These are phyloP conservation scores for Eimeria acervulina DNA, from an alignment of 169 alveolate species.

Conservation along the genomic window DNA sequence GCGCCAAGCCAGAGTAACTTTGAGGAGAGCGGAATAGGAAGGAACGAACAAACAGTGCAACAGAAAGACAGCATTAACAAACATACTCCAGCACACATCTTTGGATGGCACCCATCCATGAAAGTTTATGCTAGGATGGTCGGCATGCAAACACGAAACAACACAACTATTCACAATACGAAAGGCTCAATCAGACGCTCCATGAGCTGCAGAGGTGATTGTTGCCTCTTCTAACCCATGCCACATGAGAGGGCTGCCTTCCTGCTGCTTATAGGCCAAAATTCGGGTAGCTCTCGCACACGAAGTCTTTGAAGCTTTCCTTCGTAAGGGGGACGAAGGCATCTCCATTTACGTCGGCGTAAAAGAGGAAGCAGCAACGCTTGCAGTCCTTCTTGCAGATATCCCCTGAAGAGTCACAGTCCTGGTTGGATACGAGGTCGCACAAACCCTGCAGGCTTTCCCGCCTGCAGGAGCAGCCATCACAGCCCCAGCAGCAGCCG, in stretches of 20 bases:
- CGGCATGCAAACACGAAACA: too few species aligned
- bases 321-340: conserved; percentile 71
- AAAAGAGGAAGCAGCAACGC: conserved; percentile 67
- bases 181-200: background rate
- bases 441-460: conserved; percentile 64
- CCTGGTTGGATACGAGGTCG: conserved; percentile 40
- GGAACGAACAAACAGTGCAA: background rate
- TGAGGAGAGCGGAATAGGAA: background rate
- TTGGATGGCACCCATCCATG: too few species aligned
- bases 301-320: conserved; percentile 31
- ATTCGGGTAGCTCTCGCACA: conserved; percentile 37
- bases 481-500: conserved; percentile 57
- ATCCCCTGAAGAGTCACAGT: background rate
- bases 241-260: background rate
- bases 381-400: conserved; percentile 41
- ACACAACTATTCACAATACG: too few species aligned
- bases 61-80: too few species aligned
- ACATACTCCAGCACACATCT: too few species aligned
- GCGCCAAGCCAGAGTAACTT: background rate
- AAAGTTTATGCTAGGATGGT: too few species aligned
- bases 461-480: background rate
- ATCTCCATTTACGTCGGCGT: conserved; percentile 71
- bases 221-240: background rate
- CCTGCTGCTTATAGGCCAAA: conserved; percentile 36
- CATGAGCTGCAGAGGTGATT: background rate